Evolutionary conservation across 768 basidiomycete species (phyloP).

Genomic region (Sporobolomyces pararoseus): DNA sequence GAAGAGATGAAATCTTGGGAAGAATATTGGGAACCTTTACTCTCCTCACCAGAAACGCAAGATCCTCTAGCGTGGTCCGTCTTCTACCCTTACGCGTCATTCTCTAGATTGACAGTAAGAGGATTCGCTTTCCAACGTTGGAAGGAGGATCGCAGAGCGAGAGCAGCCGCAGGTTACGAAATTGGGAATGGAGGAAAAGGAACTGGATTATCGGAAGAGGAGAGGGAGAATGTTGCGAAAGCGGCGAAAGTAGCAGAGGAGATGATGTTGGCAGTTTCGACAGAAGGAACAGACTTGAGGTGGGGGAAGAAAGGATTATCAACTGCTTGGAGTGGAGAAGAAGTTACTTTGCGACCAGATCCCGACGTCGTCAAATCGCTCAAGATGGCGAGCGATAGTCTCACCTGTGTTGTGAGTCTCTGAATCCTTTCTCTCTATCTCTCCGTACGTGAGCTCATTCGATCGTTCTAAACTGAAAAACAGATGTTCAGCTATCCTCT

Average conservation of each 20-base stretch:
- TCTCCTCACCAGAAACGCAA: neutral
- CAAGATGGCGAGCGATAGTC: conserved; percentile 31
- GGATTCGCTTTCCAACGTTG: conserved; percentile 37
- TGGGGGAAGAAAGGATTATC: neutral
- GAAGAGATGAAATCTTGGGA: conserved; percentile 29
- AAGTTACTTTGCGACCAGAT: conserved; percentile 17
- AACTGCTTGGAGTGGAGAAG: conserved; percentile 2
- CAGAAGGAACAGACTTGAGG: neutral
- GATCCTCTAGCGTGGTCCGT: conserved; percentile 27
- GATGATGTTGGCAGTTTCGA: conserved; percentile 29
- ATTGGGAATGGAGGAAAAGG: neutral
- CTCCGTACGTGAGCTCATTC: neutral
- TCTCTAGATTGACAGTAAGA: conserved; percentile 26
- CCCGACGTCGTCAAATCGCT: conserved; percentile 19
- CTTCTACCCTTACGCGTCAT: conserved; percentile 34
- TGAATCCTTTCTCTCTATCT: neutral
- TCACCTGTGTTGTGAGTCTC: conserved; percentile 40
- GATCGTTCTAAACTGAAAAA: neutral
- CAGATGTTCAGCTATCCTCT: conserved; percentile 37
- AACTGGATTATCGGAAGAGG: conserved; percentile 4
- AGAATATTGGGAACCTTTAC: conserved; percentile 38
- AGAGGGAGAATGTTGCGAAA: conserved; percentile 12
- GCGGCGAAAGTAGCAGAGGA: conserved; percentile 28
- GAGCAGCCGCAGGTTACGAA: conserved; percentile 3
- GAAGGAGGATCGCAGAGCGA: conserved; percentile 24